A percentile compares a stretch with the other conserved stretches of the same genome.
phyloP scores from a whole-genome alignment of 73 alveolate genomes.

The Blepharisma japonicum region DNA sequence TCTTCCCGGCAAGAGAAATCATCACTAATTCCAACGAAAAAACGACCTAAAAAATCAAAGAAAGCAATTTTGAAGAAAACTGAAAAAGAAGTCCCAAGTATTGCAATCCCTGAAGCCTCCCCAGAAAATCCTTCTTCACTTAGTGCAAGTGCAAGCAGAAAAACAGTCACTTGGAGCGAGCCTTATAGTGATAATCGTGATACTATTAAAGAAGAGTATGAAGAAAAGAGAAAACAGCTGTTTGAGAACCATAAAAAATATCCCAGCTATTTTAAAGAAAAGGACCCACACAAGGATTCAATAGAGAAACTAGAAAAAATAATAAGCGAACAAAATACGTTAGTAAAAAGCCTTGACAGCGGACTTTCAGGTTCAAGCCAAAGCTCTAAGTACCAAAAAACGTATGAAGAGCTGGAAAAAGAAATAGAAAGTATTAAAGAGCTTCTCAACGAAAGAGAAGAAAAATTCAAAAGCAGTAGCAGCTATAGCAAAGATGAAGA shows the following conservation, averaged over 20 bases:
- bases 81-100: not conserved
- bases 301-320: slow-evolving; percentile 5
- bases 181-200: not conserved
- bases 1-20: not conserved
- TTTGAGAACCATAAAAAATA: not conserved
- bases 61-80: slow-evolving; percentile 11
- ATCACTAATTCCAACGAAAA: not conserved
- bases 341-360: not conserved
- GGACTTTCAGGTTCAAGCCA: not conserved
- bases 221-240: slow-evolving; percentile 19
- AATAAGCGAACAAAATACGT: not conserved
- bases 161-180: slow-evolving; percentile 27
- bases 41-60: not conserved
- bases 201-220: not conserved
- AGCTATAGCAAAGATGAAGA: not conserved
- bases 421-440: slow-evolving; percentile 8
- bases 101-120: too few relatives aligned
- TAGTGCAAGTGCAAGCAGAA: not conserved
- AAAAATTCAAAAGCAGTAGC: not conserved
- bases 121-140: not conserved
- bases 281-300: not conserved
- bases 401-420: slow-evolving; percentile 25
- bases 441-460: not conserved
- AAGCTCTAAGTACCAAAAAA: slow-evolving; percentile 14
- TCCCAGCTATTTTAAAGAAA: slow-evolving; percentile 16